Evolutionary conservation across 257 asterid genomes (phyloP).

Genomic region (Ilex aquifolium): DNA sequence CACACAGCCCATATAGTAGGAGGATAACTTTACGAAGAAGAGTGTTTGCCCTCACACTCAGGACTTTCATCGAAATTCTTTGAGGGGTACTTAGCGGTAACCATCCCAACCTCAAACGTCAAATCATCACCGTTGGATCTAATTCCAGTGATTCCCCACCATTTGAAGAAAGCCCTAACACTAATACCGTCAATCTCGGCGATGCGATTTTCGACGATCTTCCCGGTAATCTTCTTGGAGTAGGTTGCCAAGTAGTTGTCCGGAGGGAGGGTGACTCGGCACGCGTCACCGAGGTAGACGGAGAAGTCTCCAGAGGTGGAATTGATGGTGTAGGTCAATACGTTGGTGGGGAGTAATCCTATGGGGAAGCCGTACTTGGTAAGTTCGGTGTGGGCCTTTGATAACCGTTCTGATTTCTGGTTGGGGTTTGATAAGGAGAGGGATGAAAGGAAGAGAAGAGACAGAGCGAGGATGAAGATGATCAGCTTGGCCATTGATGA

Average conservation of each 20-base stretch:
- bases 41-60: conserved; percentile 60
- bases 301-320: conserved; percentile 64
- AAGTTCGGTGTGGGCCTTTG: conserved; percentile 57
- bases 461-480: conserved; percentile 8
- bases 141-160: conserved; percentile 98
- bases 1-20: neutral
- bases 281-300: conserved; percentile 37
- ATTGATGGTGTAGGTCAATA: conserved; percentile 48
- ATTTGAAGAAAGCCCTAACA: conserved; percentile 84
- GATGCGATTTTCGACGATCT: conserved; percentile 67
- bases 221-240: conserved; percentile 62
- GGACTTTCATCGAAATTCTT: conserved; percentile 64
- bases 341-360: conserved; percentile 62
- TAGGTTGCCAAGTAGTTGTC: conserved; percentile 87
- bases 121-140: conserved; percentile 60
- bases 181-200: conserved; percentile 83
- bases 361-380: conserved; percentile 67
- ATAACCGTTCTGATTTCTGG: neutral
- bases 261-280: conserved; percentile 81
- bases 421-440: neutral
- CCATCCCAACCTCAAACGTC: conserved; percentile 84
- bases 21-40: conserved; percentile 42
- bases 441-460: conserved; percentile 20
- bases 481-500: neutral
- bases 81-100: conserved; percentile 77